phyloP scores from a whole-genome alignment of 495 filamentous ascomycete genomes.

The Aspergillus heteromorphus region DNA sequence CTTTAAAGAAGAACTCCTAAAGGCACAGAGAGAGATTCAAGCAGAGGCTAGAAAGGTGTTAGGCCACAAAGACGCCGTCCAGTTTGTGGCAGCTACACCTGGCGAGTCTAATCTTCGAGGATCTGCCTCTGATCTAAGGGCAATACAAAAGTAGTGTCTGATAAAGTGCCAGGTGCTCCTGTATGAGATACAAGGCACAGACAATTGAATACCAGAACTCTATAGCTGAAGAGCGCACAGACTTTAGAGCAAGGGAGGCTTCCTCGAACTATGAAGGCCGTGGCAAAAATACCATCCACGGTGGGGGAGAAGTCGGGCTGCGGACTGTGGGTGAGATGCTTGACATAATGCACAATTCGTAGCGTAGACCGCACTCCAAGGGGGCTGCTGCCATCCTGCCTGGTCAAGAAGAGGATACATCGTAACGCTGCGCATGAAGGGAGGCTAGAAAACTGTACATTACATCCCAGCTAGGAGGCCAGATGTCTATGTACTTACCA shows the following conservation, averaged over 20 bases:
- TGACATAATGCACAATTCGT: neutral
- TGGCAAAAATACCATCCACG: neutral
- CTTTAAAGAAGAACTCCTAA: conserved; percentile 67
- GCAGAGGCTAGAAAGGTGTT: conserved; percentile 49
- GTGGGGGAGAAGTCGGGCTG: neutral
- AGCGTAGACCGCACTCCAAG: too few relatives aligned
- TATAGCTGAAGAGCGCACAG: neutral
- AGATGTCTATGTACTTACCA: too few relatives aligned
- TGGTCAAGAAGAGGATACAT: too few relatives aligned
- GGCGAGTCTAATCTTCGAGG: conserved; percentile 4
- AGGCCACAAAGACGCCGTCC: conserved; percentile 58
- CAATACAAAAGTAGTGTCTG: neutral
- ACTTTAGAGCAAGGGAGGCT: neutral
- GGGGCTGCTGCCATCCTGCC: too few relatives aligned
- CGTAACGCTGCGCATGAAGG: too few relatives aligned
- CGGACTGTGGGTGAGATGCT: neutral
- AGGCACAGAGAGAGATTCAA: conserved; percentile 55
- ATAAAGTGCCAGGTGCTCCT: neutral
- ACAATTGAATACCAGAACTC: neutral
- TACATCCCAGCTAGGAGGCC: too few relatives aligned
- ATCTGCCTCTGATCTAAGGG: neutral
- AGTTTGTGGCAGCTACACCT: conserved; percentile 62
- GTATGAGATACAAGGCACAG: neutral
- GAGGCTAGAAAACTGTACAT: too few relatives aligned
- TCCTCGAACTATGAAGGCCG: neutral